Evolutionary conservation across 345 rosid species (phyloP).

Genomic region (Hibiscus tridactylites): DNA sequence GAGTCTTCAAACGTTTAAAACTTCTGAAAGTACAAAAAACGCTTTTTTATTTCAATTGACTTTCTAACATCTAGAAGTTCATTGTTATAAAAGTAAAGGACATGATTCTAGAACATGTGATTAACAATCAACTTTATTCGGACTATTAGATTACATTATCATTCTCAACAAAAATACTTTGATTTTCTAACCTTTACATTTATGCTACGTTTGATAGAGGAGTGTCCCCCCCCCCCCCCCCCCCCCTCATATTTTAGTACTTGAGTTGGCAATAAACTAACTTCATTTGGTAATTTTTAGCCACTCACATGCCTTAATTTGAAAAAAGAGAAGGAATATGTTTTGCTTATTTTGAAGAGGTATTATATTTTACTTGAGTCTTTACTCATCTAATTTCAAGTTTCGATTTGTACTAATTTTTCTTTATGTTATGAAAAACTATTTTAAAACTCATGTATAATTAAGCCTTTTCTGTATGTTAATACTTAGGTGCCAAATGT

Average conservation of each 20-base stretch:
- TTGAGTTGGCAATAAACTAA: too few species aligned
- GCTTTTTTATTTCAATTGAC: background rate
- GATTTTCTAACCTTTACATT: background rate
- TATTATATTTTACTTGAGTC: too few species aligned
- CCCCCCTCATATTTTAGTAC: too few species aligned
- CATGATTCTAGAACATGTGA: background rate
- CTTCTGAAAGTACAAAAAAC: background rate
- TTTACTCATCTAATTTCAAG: background rate
- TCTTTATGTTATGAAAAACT: too few species aligned
- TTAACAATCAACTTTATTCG: background rate
- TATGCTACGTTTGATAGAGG: background rate
- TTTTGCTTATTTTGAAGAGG: too few species aligned
- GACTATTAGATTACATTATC: background rate
- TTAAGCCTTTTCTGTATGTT: too few species aligned
- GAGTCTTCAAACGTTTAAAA: background rate
- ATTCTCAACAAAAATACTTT: background rate
- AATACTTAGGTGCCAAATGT: too few species aligned
- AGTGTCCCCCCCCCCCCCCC: too few species aligned
- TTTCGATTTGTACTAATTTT: background rate
- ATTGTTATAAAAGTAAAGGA: background rate
- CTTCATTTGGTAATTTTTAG: too few species aligned
- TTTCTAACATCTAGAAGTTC: conserved; percentile 3
- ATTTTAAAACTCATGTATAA: too few species aligned
- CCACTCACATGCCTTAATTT: too few species aligned
- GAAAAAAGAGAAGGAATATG: too few species aligned